phyloP scores from a whole-genome alignment of 345 rosid genomes.

The Citrus cavaleriei region DNA sequence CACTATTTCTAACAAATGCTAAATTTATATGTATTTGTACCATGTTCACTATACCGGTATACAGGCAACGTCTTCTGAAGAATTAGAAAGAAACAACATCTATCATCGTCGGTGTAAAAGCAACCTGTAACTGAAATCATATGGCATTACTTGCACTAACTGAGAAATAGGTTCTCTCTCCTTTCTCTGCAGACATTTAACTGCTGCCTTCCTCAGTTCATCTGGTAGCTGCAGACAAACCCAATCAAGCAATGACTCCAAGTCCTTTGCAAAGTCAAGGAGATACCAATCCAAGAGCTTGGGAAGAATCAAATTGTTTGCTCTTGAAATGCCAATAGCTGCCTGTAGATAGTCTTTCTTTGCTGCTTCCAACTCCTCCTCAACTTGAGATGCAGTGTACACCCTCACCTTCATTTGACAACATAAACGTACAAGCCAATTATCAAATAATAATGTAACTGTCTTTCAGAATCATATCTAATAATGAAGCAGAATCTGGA shows the following conservation, averaged over 20 bases:
- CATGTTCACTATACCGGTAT: slow-evolving; percentile 12
- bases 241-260: slow-evolving; percentile 85
- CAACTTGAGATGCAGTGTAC: slow-evolving; percentile 70
- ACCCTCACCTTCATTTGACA: slow-evolving; percentile 57
- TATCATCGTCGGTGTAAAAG: slow-evolving; percentile 44
- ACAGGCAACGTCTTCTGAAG: background rate
- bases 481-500: background rate
- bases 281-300: slow-evolving; percentile 86
- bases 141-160: slow-evolving; percentile 69
- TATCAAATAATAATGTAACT: background rate
- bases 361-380: slow-evolving; percentile 73
- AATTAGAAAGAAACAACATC: slow-evolving; percentile 11
- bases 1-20: background rate
- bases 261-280: slow-evolving; percentile 83
- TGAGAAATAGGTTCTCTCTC: slow-evolving; percentile 41
- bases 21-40: background rate
- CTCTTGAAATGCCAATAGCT: slow-evolving; percentile 65
- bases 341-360: slow-evolving; percentile 86
- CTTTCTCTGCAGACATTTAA: slow-evolving; percentile 50
- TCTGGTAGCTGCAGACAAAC: slow-evolving; percentile 73
- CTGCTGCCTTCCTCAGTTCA: slow-evolving; percentile 56
- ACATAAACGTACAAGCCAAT: background rate
- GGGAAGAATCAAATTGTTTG: slow-evolving; percentile 67
- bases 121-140: slow-evolving; percentile 79
- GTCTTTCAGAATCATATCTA: background rate